These are phyloP conservation scores for Citrullus colocynthis DNA, from an alignment of 306 rosid genomes.

Conservation along the genomic window DNA sequence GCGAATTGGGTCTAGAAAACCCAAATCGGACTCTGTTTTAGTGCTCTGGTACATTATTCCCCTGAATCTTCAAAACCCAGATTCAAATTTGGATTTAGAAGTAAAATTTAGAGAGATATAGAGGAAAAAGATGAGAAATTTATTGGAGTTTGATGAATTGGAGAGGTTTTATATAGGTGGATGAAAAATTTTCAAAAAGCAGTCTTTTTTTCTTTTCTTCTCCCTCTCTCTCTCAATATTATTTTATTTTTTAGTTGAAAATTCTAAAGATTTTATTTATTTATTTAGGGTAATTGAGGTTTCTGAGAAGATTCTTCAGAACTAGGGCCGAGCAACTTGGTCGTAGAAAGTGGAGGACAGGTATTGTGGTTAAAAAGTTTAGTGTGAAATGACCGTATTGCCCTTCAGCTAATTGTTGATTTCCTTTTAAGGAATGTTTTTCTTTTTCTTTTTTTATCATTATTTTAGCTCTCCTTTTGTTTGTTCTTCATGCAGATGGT, in stretches of 20 bases:
- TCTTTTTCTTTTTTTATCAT: neutral
- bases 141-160: neutral
- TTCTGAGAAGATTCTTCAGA: neutral
- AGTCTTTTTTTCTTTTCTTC: neutral
- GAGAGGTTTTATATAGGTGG: constrained; percentile 23
- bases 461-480: neutral
- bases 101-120: neutral
- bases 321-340: neutral
- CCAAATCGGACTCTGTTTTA: constrained; percentile 23
- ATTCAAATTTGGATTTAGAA: neutral
- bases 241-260: neutral
- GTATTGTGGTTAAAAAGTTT: neutral
- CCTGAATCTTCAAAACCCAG: neutral
- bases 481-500: neutral
- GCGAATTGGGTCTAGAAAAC: constrained; percentile 41
- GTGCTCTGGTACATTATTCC: constrained; percentile 14
- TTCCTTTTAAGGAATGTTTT: neutral
- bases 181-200: constrained; percentile 39
- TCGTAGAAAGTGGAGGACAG: neutral
- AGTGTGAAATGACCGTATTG: neutral
- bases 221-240: neutral
- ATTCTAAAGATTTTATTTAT: neutral
- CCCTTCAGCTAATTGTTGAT: neutral
- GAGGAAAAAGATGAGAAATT: neutral
- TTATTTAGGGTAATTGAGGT: neutral